A percentile compares a stretch with the other conserved stretches of the same genome.
phyloP scores from a whole-genome alignment of 148 eudicot species.

The Camellia sinensis region DNA sequence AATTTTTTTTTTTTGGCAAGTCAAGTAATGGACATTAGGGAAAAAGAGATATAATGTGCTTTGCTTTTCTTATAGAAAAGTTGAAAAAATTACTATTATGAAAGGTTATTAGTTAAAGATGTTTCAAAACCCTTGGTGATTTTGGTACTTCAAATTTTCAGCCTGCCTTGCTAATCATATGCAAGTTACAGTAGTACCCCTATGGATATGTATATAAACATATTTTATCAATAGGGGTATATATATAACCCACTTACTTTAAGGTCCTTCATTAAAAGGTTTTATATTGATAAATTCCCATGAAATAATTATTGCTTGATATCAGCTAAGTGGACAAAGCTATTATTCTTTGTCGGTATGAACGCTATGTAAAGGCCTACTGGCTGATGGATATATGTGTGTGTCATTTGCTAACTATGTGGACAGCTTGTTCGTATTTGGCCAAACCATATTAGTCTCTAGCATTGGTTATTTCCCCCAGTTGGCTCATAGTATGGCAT shows the following conservation, averaged over 20 bases:
- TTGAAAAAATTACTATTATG: not conserved
- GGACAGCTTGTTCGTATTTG: not conserved
- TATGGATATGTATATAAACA: not conserved
- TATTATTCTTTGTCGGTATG: not conserved
- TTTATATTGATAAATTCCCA: not conserved
- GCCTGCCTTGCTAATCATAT: not conserved
- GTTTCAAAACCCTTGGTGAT: not conserved
- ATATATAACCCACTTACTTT: not conserved
- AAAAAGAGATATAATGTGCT: not conserved
- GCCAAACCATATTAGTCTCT: not conserved
- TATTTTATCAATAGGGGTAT: not conserved
- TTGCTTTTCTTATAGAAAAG: constrained; percentile 1
- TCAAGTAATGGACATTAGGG: not conserved
- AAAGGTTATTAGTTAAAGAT: not conserved
- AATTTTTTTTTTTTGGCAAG: not conserved
- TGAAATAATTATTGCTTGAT: not conserved
- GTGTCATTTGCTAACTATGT: not conserved
- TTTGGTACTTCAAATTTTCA: not conserved
- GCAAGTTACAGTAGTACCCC: not conserved
- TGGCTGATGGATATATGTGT: not conserved
- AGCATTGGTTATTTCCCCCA: not conserved
- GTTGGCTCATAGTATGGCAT: not conserved
- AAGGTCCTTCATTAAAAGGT: not conserved
- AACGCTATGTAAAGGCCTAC: not conserved
- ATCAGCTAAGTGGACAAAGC: not conserved